Conservation (phyloP, 2,329 filamentous ascomycete genomes). For the Verruconis gallopava region DNA sequence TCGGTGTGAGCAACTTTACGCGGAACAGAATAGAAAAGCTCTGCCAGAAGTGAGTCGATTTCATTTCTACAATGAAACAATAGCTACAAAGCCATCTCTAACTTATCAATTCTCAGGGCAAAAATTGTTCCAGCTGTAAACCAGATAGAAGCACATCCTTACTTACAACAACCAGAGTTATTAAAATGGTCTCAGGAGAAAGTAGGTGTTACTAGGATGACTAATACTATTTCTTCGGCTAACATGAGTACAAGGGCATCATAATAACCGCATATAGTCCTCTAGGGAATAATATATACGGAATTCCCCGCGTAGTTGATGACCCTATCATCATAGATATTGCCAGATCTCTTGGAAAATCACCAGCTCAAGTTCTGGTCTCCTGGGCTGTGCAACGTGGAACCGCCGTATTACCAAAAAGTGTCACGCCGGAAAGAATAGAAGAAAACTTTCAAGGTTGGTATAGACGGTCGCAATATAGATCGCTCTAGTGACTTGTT, state of each 20-base stretch:
- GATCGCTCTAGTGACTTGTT: too few species aligned
- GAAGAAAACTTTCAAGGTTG: too few species aligned
- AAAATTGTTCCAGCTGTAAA: constrained; percentile 54
- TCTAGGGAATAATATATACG: constrained; percentile 43
- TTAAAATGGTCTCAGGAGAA: constrained; percentile 28
- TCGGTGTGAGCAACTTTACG: constrained; percentile 82
- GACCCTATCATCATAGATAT: constrained; percentile 50
- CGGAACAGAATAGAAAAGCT: too few species aligned
- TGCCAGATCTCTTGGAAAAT: constrained; percentile 39
- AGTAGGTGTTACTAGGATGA: background rate
- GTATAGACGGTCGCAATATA: too few species aligned
- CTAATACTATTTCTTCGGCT: background rate
- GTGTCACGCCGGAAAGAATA: background rate
- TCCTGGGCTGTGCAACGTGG: constrained; percentile 4
- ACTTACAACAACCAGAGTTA: constrained; percentile 41
- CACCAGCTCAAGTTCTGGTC: constrained; percentile 2
- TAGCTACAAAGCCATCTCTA: constrained; percentile 33
- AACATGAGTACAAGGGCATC: constrained; percentile 32
- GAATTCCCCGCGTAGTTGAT: constrained; percentile 49
- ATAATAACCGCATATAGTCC: constrained; percentile 41
- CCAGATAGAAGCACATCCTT: constrained; percentile 72
- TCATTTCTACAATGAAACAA: background rate
- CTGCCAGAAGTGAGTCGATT: too few species aligned
- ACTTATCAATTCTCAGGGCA: constrained; percentile 47
- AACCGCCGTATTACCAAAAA: constrained; percentile 1